phyloP scores from a whole-genome alignment of 345 rosid species.

The Chamaenerion angustifolium region DNA sequence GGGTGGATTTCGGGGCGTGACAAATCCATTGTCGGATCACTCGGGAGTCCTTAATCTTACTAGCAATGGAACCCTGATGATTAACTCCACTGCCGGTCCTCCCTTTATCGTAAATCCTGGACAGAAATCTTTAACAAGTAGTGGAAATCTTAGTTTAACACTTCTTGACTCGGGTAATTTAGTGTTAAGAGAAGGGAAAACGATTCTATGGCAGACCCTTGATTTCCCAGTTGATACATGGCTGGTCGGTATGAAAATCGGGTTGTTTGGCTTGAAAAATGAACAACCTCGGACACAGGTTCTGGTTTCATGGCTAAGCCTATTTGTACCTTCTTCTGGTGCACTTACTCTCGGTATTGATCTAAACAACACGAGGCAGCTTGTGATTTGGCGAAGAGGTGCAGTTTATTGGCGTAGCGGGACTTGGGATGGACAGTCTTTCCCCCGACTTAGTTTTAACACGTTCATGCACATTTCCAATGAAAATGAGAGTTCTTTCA shows the following conservation, averaged over 20 bases:
- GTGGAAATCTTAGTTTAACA: background rate
- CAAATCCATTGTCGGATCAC: background rate
- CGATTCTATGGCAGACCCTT: slow-evolving; percentile 7
- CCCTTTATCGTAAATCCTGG: no score
- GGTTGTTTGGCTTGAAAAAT: background rate
- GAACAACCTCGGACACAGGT: background rate
- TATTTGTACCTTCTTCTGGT: slow-evolving; percentile 3
- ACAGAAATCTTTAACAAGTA: no score
- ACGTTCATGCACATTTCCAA: slow-evolving; percentile 8
- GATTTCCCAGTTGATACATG: slow-evolving; percentile 6
- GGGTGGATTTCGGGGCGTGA: no score
- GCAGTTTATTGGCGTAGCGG: slow-evolving; percentile 1
- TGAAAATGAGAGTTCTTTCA: slow-evolving; percentile 9
- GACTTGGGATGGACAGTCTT: slow-evolving; percentile 8
- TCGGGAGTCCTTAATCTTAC: background rate
- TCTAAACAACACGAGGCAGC: background rate
- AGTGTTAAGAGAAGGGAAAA: background rate
- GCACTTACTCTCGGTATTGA: slow-evolving; percentile 2
- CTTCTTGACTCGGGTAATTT: slow-evolving; percentile 10
- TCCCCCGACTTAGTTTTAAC: background rate
- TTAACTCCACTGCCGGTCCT: no score
- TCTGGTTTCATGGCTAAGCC: slow-evolving; percentile 7
- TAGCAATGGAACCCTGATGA: background rate
- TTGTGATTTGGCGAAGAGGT: slow-evolving; percentile 5
- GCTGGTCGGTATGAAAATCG: slow-evolving; percentile 9